A percentile compares a stretch with the other conserved stretches of the same genome.
phyloP scores from a whole-genome alignment of 768 basidiomycete species.

The Amanita phalloides region DNA sequence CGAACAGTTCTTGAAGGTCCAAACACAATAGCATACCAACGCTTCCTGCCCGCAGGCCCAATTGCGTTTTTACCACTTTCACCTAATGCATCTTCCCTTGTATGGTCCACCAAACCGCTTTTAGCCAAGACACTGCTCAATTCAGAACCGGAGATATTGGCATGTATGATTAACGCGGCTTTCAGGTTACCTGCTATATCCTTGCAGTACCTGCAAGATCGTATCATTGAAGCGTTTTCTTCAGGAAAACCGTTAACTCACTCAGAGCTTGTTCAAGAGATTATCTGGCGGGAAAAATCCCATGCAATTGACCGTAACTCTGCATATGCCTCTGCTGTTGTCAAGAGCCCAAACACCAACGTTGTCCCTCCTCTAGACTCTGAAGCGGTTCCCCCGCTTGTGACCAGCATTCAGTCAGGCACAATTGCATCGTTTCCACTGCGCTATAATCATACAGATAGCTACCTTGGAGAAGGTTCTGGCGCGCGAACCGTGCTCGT shows the following conservation, averaged over 20 bases:
- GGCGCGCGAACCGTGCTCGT: constrained; percentile 74
- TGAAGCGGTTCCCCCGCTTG: constrained; percentile 62
- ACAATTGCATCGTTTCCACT: constrained; percentile 88
- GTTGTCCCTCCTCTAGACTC: constrained; percentile 56
- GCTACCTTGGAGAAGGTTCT: constrained; percentile 67
- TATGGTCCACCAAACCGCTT: constrained; percentile 84
- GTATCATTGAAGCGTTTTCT: constrained; percentile 44
- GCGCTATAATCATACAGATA: constrained; percentile 75
- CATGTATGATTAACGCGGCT: constrained; percentile 78
- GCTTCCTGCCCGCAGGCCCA: constrained; percentile 91
- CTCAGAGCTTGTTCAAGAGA: constrained; percentile 46
- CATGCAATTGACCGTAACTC: constrained; percentile 58
- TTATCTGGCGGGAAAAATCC: constrained; percentile 62
- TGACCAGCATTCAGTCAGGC: constrained; percentile 57
- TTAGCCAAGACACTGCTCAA: constrained; percentile 65
- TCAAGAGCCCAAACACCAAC: constrained; percentile 13
- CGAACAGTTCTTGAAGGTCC: constrained; percentile 48
- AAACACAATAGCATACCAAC: constrained; percentile 82
- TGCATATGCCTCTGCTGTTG: constrained; percentile 42
- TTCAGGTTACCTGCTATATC: constrained; percentile 77
- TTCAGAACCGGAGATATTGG: constrained; percentile 51
- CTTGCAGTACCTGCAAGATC: constrained; percentile 51
- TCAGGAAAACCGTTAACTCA: constrained; percentile 34
- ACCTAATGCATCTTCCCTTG: constrained; percentile 69
- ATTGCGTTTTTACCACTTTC: constrained; percentile 91